These are phyloP conservation scores for Monosporascus sp. DNA, from an alignment of 2,329 filamentous ascomycete species.

Conservation along the genomic window DNA sequence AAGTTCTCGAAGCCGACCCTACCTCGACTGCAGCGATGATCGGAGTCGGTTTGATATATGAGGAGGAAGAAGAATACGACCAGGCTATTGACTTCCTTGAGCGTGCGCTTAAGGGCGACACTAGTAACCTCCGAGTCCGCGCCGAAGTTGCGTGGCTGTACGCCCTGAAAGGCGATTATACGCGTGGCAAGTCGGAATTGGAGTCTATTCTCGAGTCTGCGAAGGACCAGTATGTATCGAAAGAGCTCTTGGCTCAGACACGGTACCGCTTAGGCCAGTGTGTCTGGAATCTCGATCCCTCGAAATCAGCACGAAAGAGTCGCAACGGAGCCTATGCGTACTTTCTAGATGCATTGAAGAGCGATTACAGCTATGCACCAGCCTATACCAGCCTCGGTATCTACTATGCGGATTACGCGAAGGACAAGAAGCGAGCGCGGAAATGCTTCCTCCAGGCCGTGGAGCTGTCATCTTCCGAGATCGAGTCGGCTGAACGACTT, in stretches of 20 bases:
- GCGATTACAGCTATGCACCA: constrained; percentile 81
- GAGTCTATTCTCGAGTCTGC: constrained; percentile 61
- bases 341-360: constrained; percentile 80
- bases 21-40: constrained; percentile 78
- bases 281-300: constrained; percentile 77
- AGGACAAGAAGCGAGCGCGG: constrained; percentile 80
- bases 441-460: constrained; percentile 95
- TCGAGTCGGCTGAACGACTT: constrained; percentile 80
- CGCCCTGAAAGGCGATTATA: constrained; percentile 73
- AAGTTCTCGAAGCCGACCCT: constrained; percentile 69
- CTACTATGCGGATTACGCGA: constrained; percentile 87
- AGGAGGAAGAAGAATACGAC: constrained; percentile 86
- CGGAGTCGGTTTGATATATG: constrained; percentile 84
- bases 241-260: constrained; percentile 76
- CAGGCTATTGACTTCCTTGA: constrained; percentile 77
- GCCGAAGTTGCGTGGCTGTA: constrained; percentile 92
- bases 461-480: constrained; percentile 82
- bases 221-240: constrained; percentile 49
- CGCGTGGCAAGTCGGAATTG: constrained; percentile 62
- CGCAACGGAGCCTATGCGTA: constrained; percentile 77
- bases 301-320: constrained; percentile 69
- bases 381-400: constrained; percentile 87
- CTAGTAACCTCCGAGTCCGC: constrained; percentile 69
- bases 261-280: constrained; percentile 85
- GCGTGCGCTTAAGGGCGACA: constrained; percentile 69